Percentiles rank a stretch among this genome's conserved stretches.
Conservation (phyloP, 768 basidiomycete genomes). For the Neoboletus magnificus region DNA sequence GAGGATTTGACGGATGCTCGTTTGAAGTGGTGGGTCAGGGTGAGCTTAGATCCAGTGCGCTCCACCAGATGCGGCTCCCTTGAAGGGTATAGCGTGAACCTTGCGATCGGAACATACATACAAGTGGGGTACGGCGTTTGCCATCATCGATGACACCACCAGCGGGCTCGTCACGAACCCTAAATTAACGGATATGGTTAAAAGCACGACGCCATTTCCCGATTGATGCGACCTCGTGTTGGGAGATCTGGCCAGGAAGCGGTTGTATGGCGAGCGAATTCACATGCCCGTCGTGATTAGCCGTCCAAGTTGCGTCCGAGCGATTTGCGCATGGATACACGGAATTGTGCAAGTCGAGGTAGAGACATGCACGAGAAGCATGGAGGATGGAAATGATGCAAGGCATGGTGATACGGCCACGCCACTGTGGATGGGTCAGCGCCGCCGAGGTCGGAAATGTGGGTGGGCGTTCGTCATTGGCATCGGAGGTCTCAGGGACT, state of each 20-base stretch:
- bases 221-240: constrained; percentile 24
- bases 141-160: constrained; percentile 19
- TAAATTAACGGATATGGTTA: constrained; percentile 31
- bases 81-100: constrained; percentile 13
- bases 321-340: constrained; percentile 17
- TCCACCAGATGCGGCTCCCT: constrained; percentile 17
- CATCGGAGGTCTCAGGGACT: constrained; percentile 5
- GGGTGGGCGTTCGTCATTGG: constrained; percentile 3
- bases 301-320: constrained; percentile 10
- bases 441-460: constrained; percentile 25
- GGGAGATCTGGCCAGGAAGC: constrained; percentile 25
- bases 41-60: constrained; percentile 18
- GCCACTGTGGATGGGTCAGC: constrained; percentile 10
- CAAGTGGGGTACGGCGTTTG: constrained; percentile 20
- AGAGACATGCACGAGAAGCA: constrained; percentile 9
- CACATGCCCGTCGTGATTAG: constrained; percentile 15
- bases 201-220: constrained; percentile 23
- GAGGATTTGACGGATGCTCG: not conserved
- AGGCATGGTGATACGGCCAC: not conserved
- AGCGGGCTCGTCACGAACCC: constrained; percentile 20
- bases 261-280: constrained; percentile 1
- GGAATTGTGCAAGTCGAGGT: not conserved
- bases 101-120: constrained; percentile 7
- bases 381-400: constrained; percentile 8
- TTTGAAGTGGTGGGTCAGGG: not conserved